phyloP scores from a whole-genome alignment of 2,329 filamentous ascomycete species.

The Diaporthe longicolla region DNA sequence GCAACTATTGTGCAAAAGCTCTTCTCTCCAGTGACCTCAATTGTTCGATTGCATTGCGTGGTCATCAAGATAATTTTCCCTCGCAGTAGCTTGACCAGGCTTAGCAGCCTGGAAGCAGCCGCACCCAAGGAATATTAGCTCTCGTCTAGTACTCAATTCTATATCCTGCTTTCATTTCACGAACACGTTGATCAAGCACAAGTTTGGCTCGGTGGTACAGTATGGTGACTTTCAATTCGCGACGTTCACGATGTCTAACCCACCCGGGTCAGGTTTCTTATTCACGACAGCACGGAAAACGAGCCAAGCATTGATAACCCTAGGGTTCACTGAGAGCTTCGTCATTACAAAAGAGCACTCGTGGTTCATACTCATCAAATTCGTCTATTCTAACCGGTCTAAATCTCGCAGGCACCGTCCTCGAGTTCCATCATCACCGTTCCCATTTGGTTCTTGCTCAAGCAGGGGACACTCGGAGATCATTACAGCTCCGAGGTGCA shows the following conservation, averaged over 20 bases:
- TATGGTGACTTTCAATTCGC: background rate
- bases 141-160: background rate
- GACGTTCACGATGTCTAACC: background rate
- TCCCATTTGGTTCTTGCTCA: too few relatives aligned
- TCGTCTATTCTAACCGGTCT: background rate
- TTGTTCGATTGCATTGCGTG: background rate
- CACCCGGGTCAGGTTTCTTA: background rate
- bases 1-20: background rate
- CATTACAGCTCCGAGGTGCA: background rate
- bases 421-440: background rate
- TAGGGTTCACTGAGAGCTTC: background rate
- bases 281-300: background rate
- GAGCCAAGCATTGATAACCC: background rate
- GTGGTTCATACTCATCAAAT: background rate
- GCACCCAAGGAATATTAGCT: too few relatives aligned
- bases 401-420: background rate
- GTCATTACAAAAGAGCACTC: too few relatives aligned
- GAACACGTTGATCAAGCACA: background rate
- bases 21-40: background rate
- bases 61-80: too few relatives aligned
- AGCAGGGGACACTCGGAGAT: too few relatives aligned
- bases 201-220: too few relatives aligned
- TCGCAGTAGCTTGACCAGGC: background rate
- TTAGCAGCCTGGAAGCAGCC: background rate
- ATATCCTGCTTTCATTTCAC: background rate